Conservation (phyloP, 2,329 filamentous ascomycete species). For the Iodosphaeria phyllophila region DNA sequence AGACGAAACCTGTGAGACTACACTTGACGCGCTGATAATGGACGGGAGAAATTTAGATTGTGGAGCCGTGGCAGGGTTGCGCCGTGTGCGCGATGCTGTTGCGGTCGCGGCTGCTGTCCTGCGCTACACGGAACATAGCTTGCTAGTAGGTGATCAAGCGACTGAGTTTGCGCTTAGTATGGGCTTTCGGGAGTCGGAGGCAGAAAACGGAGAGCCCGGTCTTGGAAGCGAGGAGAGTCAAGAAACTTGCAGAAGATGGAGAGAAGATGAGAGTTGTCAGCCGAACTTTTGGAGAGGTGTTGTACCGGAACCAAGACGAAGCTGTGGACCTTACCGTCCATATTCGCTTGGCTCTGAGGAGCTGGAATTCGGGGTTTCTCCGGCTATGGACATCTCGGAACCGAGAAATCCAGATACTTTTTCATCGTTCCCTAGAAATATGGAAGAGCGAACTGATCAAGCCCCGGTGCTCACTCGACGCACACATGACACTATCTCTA, state of each 20-base stretch:
- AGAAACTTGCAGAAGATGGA: too few relatives aligned
- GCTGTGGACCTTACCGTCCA: conserved; percentile 29
- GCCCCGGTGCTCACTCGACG: too few relatives aligned
- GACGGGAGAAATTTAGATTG: conserved; percentile 32
- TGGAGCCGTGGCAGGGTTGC: conserved; percentile 31
- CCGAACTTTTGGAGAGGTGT: conserved; percentile 31
- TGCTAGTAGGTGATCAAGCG: conserved; percentile 32
- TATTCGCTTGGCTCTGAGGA: conserved; percentile 8
- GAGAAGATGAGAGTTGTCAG: too few relatives aligned
- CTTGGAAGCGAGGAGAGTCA: too few relatives aligned
- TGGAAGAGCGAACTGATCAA: too few relatives aligned
- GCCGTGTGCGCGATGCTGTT: conserved; percentile 27
- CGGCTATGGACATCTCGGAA: too few relatives aligned
- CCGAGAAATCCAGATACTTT: too few relatives aligned
- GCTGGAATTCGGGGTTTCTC: too few relatives aligned
- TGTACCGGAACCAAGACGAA: conserved; percentile 19
- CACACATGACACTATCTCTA: conserved; percentile 38
- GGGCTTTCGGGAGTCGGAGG: too few relatives aligned
- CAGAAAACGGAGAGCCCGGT: too few relatives aligned
- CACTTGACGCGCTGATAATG: conserved; percentile 40
- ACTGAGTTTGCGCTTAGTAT: conserved; percentile 31
- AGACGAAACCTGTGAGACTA: conserved; percentile 36
- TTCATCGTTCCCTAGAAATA: too few relatives aligned
- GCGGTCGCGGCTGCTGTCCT: conserved; percentile 30
- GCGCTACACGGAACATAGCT: conserved; percentile 29